Conservation (phyloP, 2,329 filamentous ascomycete genomes). For the Pestalotiopsis sp. region DNA sequence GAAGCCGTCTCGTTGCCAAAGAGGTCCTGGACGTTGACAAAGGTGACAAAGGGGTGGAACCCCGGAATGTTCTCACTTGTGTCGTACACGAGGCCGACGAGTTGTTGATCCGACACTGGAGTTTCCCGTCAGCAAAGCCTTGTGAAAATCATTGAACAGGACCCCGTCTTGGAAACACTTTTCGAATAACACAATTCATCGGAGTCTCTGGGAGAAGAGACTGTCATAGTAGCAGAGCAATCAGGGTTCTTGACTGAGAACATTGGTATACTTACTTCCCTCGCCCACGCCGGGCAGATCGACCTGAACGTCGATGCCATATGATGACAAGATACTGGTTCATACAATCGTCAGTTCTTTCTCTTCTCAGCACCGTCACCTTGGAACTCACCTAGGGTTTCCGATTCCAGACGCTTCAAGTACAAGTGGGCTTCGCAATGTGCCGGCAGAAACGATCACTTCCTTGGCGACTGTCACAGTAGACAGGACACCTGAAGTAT, state of each 20-base stretch:
- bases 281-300: constrained; percentile 51
- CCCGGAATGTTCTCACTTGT: constrained; percentile 15
- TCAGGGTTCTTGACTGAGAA: background rate
- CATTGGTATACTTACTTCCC: constrained; percentile 5
- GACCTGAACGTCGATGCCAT: constrained; percentile 42
- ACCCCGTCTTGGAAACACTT: too few relatives aligned
- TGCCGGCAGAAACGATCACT: background rate
- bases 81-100: constrained; percentile 21
- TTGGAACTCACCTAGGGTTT: constrained; percentile 21
- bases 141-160: background rate
- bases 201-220: too few relatives aligned
- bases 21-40: constrained; percentile 23
- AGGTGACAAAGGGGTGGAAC: constrained; percentile 7
- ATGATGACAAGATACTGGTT: constrained; percentile 34
- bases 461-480: constrained; percentile 4
- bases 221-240: background rate
- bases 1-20: constrained; percentile 29
- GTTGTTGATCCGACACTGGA: constrained; percentile 51
- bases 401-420: constrained; percentile 54
- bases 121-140: background rate
- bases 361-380: background rate
- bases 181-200: too few relatives aligned
- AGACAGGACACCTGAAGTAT: constrained; percentile 34
- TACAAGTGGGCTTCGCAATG: constrained; percentile 37
- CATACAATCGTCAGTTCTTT: background rate